A percentile compares a stretch with the other conserved stretches of the same genome.
Evolutionary conservation across 371 early-diverging fungal species (phyloP).

Genomic region (Chytridium lagenaria): DNA sequence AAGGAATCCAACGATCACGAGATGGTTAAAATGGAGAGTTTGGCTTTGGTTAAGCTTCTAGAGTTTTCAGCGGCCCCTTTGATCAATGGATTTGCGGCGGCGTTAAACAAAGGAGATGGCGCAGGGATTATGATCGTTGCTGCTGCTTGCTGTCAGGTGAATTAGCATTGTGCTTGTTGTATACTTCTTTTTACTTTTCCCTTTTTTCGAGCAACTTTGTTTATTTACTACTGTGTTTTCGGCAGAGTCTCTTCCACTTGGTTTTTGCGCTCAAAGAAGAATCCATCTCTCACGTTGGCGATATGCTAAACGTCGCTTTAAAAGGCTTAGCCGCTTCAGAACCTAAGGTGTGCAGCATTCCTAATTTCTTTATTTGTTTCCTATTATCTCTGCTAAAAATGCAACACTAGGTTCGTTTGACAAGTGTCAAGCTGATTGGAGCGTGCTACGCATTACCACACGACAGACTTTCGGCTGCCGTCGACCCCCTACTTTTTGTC

Average conservation of each 20-base stretch:
- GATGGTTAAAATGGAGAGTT: background rate
- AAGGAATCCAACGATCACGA: no score
- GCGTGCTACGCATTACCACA: background rate
- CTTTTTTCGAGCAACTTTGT: background rate
- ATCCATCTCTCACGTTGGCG: background rate
- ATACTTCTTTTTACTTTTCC: no score
- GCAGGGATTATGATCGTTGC: background rate
- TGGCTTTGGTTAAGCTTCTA: background rate
- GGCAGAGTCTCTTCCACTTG: background rate
- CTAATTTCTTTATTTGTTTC: background rate
- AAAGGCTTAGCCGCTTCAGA: background rate
- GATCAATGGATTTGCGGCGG: background rate
- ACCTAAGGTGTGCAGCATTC: background rate
- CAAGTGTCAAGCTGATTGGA: background rate
- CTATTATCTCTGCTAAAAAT: no score
- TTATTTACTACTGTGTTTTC: background rate
- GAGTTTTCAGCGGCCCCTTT: background rate
- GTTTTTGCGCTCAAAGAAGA: background rate
- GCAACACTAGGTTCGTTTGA: slow-evolving; percentile 5
- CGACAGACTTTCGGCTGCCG: background rate
- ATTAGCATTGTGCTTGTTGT: no score
- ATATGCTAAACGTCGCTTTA: background rate
- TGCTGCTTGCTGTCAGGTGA: background rate
- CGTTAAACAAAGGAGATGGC: background rate
- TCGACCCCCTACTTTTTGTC: background rate